Evolutionary conservation across 495 filamentous ascomycete genomes (phyloP), one percentile per base, ranked within the genome.

Genomic region (Geopyxis carbonaria): DNA sequence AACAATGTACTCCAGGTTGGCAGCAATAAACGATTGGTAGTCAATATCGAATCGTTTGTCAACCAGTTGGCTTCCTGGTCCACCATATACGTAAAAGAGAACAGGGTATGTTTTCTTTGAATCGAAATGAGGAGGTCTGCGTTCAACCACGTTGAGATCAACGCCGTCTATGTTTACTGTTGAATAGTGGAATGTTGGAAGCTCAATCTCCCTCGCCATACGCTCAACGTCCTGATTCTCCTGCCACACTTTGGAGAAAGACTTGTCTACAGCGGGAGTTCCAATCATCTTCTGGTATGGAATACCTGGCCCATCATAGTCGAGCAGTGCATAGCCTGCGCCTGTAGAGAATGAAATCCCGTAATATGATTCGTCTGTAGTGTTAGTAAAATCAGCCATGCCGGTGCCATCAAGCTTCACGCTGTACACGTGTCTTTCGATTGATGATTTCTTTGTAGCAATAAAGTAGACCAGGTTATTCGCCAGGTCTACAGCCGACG

Each of bases 261-360:
- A 48, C 29, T 63, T 51, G 13, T 69, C 57, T 44, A 76, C 81
- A 43, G 72, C 72, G 10, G 78, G 76, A 0, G 81, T 93, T 61
- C 72, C 84, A 50, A 92, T 69, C 21, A 97, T 72, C 49, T 86
- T 80, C 59, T 97, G 89, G 73, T 80, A 91, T 0, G 89, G 89
- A 31, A 95, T 78, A 11, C 69, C 68, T 1, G 89, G 91, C 3
- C 89, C 89, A 31, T 73, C 60, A 55, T 93, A 92, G 30, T 72
- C 72, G 15, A 95, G 61, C 18, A 97, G 60, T 8, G 74, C 81
- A 55, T 86, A 95, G 14, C 82, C 79, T 18, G 76, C 68, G 10
- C 74, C 72, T 21, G 70, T 69, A 6, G 86, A 94, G 60, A 93
- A 94, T 0, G 80, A 89, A n/a, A 75, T 73, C 19, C 64, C 65